Conservation (phyloP, 2,329 filamentous ascomycete species). For the Sarocladiaceae sp. region DNA sequence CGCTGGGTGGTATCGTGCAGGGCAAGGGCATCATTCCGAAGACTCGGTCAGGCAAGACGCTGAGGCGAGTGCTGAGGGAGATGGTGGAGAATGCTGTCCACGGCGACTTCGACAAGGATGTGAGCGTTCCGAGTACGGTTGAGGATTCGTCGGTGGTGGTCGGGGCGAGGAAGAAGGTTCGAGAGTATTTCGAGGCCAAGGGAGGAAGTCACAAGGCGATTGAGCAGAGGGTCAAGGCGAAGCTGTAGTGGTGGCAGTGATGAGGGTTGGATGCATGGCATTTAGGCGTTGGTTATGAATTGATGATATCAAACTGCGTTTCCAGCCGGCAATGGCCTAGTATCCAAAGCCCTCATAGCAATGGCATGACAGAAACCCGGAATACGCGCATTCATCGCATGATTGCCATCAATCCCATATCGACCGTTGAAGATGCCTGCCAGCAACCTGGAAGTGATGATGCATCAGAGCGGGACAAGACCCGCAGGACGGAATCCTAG, state of each 20-base stretch:
- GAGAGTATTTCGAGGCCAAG: conserved; percentile 66
- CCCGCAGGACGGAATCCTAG: neutral
- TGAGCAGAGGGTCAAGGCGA: conserved; percentile 48
- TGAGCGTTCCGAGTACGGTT: conserved; percentile 77
- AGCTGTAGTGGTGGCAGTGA: conserved; percentile 33
- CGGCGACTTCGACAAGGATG: conserved; percentile 66
- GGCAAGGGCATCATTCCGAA: conserved; percentile 86
- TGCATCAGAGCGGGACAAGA: neutral
- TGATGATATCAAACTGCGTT: neutral
- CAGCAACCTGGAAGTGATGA: neutral
- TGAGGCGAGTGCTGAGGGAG: conserved; percentile 77
- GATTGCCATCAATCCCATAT: too few species aligned
- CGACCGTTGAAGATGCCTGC: too few species aligned
- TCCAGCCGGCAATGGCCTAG: too few species aligned
- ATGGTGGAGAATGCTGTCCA: conserved; percentile 77
- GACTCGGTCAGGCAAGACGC: conserved; percentile 87
- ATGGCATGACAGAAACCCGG: too few species aligned
- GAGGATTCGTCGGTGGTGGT: conserved; percentile 75
- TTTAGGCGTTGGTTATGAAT: neutral
- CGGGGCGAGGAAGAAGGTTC: conserved; percentile 66
- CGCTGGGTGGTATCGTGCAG: conserved; percentile 79
- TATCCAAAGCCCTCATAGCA: too few species aligned
- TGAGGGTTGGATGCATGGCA: neutral
- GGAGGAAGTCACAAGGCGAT: conserved; percentile 37
- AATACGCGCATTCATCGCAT: too few species aligned